phyloP scores from a whole-genome alignment of 2,329 filamentous ascomycete genomes.

The Colletotrichum camelliae region DNA sequence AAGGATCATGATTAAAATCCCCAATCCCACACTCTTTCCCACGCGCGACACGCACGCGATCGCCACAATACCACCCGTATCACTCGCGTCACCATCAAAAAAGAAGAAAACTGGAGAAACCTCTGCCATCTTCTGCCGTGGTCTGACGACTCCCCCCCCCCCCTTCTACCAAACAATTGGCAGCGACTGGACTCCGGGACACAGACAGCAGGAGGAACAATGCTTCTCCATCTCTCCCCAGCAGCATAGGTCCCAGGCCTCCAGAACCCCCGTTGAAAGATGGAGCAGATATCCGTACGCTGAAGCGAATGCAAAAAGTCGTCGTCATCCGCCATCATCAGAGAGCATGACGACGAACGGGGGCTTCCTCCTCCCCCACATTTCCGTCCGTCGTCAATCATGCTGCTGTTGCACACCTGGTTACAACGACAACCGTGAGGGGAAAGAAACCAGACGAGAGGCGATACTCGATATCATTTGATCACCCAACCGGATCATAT shows the following conservation, averaged over 20 bases:
- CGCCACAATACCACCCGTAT: not conserved
- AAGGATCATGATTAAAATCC: not conserved
- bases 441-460: not conserved
- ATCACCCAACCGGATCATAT: not conserved
- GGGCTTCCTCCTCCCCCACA: not conserved
- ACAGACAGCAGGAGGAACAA: not conserved
- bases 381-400: not conserved
- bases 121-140: not conserved
- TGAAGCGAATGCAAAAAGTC: not conserved
- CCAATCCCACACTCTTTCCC: not conserved
- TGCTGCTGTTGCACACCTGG: not conserved
- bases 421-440: not conserved
- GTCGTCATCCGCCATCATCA: constrained; percentile 15
- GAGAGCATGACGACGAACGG: not conserved
- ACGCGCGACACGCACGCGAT: constrained; percentile 5
- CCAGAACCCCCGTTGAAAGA: not conserved
- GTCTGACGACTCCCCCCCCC: not conserved
- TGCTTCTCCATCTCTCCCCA: not conserved
- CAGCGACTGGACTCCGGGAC: not conserved
- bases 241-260: not conserved
- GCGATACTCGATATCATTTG: not conserved
- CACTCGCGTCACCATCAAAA: not conserved
- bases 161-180: not conserved
- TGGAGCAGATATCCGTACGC: not conserved
- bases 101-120: not conserved